Evolutionary conservation across 805 yeast species (phyloP).

Genomic region (Candida qinlingensis): DNA sequence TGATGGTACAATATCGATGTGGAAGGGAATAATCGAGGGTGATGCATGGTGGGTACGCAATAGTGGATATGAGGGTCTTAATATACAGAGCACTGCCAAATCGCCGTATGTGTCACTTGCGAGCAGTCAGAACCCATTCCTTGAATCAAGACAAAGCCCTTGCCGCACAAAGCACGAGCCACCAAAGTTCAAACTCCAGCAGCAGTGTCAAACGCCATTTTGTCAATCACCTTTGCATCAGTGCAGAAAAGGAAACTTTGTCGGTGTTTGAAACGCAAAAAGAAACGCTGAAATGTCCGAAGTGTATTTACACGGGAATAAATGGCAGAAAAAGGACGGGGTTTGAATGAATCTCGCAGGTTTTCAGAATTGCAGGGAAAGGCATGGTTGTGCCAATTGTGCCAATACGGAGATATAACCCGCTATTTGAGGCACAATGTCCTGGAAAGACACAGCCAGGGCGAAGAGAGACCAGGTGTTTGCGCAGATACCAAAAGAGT

Average conservation of each 20-base stretch:
- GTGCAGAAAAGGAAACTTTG: not conserved
- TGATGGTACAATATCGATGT: too few species aligned
- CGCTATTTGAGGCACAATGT: not conserved
- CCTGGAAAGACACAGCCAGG: conserved; percentile 14
- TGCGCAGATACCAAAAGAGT: conserved; percentile 13
- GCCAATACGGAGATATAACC: too few species aligned
- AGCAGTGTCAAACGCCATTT: too few species aligned
- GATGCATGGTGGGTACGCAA: too few species aligned
- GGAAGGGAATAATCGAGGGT: too few species aligned
- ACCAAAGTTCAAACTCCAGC: not conserved
- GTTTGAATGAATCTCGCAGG: not conserved
- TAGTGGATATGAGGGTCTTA: too few species aligned
- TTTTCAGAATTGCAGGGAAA: not conserved
- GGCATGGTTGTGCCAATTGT: too few species aligned
- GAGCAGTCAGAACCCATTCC: too few species aligned
- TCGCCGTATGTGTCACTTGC: not conserved
- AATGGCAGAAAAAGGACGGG: not conserved
- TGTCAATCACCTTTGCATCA: not conserved
- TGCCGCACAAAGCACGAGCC: not conserved
- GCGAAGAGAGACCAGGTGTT: conserved; percentile 9
- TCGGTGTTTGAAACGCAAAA: not conserved
- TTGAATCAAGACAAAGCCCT: too few species aligned
- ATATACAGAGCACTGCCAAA: not conserved
- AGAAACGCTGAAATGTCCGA: too few species aligned
- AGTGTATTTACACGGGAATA: too few species aligned